phyloP scores from a whole-genome alignment of 2,329 filamentous ascomycete species.

The Coleophoma crateriformis region DNA sequence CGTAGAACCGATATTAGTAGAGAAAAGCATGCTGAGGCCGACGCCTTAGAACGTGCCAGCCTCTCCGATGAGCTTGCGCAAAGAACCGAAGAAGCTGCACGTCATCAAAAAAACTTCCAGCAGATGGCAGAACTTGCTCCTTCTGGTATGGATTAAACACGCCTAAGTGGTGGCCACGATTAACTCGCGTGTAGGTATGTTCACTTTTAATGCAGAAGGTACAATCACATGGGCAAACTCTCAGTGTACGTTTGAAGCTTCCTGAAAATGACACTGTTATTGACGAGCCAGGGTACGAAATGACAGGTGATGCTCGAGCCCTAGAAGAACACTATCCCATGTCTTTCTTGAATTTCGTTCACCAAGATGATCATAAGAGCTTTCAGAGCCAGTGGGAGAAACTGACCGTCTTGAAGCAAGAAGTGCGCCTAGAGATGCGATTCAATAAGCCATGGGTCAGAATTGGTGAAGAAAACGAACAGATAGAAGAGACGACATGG shows the following conservation, averaged over 20 bases:
- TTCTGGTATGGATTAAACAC: no score
- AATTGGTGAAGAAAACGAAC: constrained; percentile 39
- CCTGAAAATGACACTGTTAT: no score
- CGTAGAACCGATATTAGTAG: no score
- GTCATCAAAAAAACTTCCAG: not conserved
- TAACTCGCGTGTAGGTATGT: not conserved
- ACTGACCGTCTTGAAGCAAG: constrained; percentile 57
- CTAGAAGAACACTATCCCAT: constrained; percentile 45
- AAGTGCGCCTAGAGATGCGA: constrained; percentile 61
- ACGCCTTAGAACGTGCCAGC: no score
- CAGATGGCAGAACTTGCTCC: not conserved
- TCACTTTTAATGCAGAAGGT: constrained; percentile 14
- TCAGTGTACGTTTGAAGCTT: constrained; percentile 3
- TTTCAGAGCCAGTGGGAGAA: constrained; percentile 56
- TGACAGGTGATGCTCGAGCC: constrained; percentile 58
- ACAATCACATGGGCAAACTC: constrained; percentile 19
- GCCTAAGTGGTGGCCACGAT: no score
- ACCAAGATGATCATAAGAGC: constrained; percentile 54
- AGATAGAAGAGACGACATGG: constrained; percentile 50
- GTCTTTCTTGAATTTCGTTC: constrained; percentile 65
- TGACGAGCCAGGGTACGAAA: constrained; percentile 43
- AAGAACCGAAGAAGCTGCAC: not conserved
- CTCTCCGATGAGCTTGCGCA: not conserved
- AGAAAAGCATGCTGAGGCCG: no score
- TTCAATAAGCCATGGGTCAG: constrained; percentile 50